Evolutionary conservation across 768 basidiomycete species (phyloP), one percentile per base, ranked within the genome.

Genomic region (Suillus plorans): DNA sequence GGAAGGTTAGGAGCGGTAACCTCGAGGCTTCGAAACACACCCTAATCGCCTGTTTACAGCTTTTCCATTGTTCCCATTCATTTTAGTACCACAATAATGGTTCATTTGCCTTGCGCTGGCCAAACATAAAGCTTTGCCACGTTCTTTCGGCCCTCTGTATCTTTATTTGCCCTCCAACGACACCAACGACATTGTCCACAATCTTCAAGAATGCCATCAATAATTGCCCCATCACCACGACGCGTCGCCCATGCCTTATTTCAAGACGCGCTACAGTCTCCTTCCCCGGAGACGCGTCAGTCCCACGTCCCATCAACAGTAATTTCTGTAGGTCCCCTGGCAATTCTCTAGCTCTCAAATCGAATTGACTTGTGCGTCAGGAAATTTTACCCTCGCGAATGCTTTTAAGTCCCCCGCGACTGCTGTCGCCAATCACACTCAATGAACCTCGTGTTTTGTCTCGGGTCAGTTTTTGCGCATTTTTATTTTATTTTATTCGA

Each of bases 221-320:
- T 85, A 74, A 65, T 80, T 70, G 77, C 80, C 18, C 80, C 81
- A 28, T 71, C 75, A 10, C 79, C 80, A 14, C 78, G 77, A 69
- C 67, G 67, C 62, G 75, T 77, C 34, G 66, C 71, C 18, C 72
- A 70, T 67, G 36, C 63, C 55, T 58, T 8, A 41, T 37, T 63
- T 57, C 53, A 44, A 67, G 42, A 55, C 14, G 61, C 53, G 3
- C 31, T 56, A 44, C 67, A 62, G 49, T 58, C 45, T 28, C 57
- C 68, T 22, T 39, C 44, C 3, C 64, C 45, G 31, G 58, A 42
- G 5, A 59, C 25, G 58, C 58, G 41, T 59, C 58, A 59, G 1
- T 28, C 18, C 12, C 41, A 59, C 16, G 57, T 28, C 5, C 39
- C 57, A 28, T 39, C 39, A 28, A 5, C 37, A 41, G 39, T 42